Conservation (phyloP, 352 stramenopile genomes). For the Pythium angustatum region DNA sequence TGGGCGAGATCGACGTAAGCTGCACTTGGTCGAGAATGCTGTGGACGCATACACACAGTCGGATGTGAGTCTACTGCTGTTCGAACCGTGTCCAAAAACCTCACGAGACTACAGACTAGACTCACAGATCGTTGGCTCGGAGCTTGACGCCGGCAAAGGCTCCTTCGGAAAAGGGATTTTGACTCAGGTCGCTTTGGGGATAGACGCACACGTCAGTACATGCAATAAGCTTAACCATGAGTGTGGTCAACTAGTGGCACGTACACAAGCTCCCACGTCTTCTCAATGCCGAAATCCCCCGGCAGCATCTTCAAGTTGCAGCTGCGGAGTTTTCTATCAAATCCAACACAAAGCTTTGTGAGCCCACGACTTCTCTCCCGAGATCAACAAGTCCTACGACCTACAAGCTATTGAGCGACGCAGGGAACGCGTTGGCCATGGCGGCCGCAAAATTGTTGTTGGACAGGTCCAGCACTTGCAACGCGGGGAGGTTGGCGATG, state of each 20-base stretch:
- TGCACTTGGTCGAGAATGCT: constrained; percentile 27
- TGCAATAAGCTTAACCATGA: not conserved
- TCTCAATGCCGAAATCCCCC: constrained; percentile 27
- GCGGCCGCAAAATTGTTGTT: constrained; percentile 23
- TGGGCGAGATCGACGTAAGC: constrained; percentile 21
- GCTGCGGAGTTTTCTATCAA: constrained; percentile 25
- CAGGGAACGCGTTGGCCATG: constrained; percentile 15
- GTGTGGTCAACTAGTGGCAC: not conserved
- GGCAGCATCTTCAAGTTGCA: constrained; percentile 24
- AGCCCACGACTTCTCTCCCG: not conserved
- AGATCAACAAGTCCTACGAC: not conserved
- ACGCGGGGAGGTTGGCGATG: constrained; percentile 23
- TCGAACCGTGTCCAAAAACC: not conserved
- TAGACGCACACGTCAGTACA: not conserved
- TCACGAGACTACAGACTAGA: not conserved
- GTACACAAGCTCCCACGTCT: constrained; percentile 30
- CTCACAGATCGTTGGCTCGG: constrained; percentile 26
- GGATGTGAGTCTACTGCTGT: not conserved
- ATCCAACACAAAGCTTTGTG: not conserved
- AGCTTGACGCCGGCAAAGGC: constrained; percentile 22
- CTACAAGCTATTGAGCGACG: constrained; percentile 22
- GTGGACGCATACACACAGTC: not conserved
- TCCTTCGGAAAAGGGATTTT: constrained; percentile 21
- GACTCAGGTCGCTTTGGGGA: constrained; percentile 26
- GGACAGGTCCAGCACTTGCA: constrained; percentile 27